phyloP scores from a whole-genome alignment of 2,329 filamentous ascomycete species.

The Chrysoporthe puriensis region DNA sequence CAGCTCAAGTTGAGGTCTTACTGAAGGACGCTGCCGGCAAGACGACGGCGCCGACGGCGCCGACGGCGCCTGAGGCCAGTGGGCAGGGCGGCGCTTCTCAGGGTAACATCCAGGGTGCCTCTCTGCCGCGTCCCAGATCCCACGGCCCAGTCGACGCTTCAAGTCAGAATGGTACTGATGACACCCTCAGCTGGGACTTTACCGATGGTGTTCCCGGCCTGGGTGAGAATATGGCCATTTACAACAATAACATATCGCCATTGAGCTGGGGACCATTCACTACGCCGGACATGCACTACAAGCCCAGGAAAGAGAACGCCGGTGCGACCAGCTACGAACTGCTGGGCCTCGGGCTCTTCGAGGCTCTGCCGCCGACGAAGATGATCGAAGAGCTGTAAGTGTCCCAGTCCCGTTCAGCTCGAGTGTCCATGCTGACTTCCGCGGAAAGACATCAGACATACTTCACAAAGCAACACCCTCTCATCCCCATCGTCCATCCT shows the following conservation, averaged over 20 bases:
- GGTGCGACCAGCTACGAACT: constrained; percentile 60
- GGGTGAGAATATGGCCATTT: not conserved
- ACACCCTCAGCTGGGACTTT: constrained; percentile 12
- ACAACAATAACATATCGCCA: not conserved
- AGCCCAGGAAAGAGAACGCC: constrained; percentile 13
- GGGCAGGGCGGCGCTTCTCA: constrained; percentile 28
- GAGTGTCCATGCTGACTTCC: constrained; percentile 24
- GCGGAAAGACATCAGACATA: constrained; percentile 67
- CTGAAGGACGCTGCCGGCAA: constrained; percentile 64
- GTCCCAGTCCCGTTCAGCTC: not conserved
- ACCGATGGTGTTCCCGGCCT: constrained; percentile 5
- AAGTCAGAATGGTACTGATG: constrained; percentile 6
- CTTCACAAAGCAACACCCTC: constrained; percentile 74
- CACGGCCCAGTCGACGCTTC: not conserved
- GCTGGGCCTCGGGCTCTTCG: constrained; percentile 79
- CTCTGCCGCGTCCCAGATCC: not conserved
- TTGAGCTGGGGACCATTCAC: constrained; percentile 2
- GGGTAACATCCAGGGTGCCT: constrained; percentile 29
- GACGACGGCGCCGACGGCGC: constrained; percentile 1
- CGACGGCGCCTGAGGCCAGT: constrained; percentile 31
- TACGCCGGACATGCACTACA: constrained; percentile 10
- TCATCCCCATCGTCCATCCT: constrained; percentile 77
- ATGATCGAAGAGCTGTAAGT: constrained; percentile 81
- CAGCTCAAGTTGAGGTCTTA: constrained; percentile 81
- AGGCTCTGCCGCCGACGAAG: constrained; percentile 76